Base-by-base conservation (phyloP, 2,329 filamentous ascomycete species). In the Emmonsia crescens region DNA sequence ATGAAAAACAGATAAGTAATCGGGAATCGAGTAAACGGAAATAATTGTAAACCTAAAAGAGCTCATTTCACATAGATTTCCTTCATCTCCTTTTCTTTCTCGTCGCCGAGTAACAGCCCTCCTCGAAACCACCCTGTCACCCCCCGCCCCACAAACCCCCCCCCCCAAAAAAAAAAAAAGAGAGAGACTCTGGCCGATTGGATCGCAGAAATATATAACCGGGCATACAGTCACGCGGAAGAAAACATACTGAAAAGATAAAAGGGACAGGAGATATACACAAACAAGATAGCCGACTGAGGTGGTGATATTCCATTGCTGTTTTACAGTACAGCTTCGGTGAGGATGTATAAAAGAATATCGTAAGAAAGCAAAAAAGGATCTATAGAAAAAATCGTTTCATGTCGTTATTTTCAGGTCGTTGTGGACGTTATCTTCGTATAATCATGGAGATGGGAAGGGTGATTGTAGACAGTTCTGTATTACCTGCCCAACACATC, bases 271-370 rank as follows among this genome's bases (percentile, higher is more conserved):
- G 21, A 33, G 19, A 51, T 27, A 29, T 44, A 36, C n/a, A 59
- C 9, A 33, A 49, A 48, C 49, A 49, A 33, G 36, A 16, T 59
- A 49, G 27, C 40, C 44, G 27, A 48, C 56, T 27, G 40, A 33
- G 31, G 29, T 19, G 10, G n/a, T 46, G 57, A 51, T 51, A 60
- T 51, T 31, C 29, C 19, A 52, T 56, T 29, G 46, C 54, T 48
- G 59, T 48, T 48, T 12, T 60, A 57, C 42, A 59, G 51, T 55
- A 29, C 36, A 61, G 58, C 62, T 62, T 56, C 63, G 33, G 61
- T 56, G 61, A 64, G 38, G 61, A 64, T 51, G 60, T 56, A 60
- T 57, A 38, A 51, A 38, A 4, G 51, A 60, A 63, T 62, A 60
- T 57, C 59, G 57, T 8, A 38, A 49, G 12, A 33, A 52, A 59